Percentiles rank a stretch among this genome's conserved stretches.
phyloP scores from a whole-genome alignment of 768 basidiomycete genomes.

The Boletus patriciae region DNA sequence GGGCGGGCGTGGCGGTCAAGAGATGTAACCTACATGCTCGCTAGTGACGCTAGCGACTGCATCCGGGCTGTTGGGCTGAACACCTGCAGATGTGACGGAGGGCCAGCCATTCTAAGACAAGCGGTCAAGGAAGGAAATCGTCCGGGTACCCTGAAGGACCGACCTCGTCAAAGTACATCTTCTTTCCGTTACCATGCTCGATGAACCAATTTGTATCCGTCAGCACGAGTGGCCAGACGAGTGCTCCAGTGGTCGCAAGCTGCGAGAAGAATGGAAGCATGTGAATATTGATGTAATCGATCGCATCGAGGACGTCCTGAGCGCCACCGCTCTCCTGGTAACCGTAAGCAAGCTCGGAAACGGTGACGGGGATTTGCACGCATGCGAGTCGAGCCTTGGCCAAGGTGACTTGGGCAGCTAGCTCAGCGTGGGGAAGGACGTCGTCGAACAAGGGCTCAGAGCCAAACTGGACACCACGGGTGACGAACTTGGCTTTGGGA shows the following conservation, averaged over 20 bases:
- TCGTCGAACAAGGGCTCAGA: slow-evolving; percentile 67
- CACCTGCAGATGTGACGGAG: slow-evolving; percentile 56
- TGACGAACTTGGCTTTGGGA: slow-evolving; percentile 62
- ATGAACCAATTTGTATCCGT: slow-evolving; percentile 68
- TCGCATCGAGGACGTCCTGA: slow-evolving; percentile 52
- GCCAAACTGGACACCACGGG: slow-evolving; percentile 66
- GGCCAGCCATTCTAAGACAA: slow-evolving; percentile 74
- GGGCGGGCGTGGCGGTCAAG: neutral
- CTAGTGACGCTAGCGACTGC: slow-evolving; percentile 64
- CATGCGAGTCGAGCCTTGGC: slow-evolving; percentile 50
- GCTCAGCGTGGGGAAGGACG: slow-evolving; percentile 48
- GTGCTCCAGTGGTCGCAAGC: slow-evolving; percentile 40
- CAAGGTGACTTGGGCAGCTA: slow-evolving; percentile 50
- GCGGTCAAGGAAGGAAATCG: neutral
- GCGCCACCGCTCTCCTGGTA: slow-evolving; percentile 55
- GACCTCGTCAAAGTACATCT: slow-evolving; percentile 74
- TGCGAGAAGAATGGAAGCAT: slow-evolving; percentile 67
- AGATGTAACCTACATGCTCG: slow-evolving; percentile 48
- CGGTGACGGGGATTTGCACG: slow-evolving; percentile 65
- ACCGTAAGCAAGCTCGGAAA: slow-evolving; percentile 64
- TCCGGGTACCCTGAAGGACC: slow-evolving; percentile 2
- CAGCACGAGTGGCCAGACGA: slow-evolving; percentile 62
- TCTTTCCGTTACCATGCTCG: slow-evolving; percentile 61
- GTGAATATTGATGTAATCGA: slow-evolving; percentile 67
- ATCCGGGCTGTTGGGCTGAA: slow-evolving; percentile 61